These are phyloP conservation scores for Pezicula radicicola DNA, from an alignment of 2,329 filamentous ascomycete species.

Conservation along the genomic window DNA sequence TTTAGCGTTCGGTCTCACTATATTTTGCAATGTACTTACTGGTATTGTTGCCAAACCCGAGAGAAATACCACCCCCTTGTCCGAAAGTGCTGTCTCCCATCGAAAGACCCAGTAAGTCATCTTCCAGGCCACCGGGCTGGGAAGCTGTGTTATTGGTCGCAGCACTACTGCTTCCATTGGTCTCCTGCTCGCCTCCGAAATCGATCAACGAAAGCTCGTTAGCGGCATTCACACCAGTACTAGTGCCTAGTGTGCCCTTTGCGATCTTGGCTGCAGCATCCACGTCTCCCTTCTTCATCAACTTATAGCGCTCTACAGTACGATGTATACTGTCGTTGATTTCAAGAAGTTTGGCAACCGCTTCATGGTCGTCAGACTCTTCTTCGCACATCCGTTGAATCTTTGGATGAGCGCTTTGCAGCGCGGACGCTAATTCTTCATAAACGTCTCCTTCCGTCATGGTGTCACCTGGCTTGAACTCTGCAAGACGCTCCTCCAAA, in stretches of 20 bases:
- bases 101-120: slow-evolving; percentile 86
- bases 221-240: slow-evolving; percentile 61
- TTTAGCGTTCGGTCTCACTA: slow-evolving; percentile 16
- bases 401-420: slow-evolving; percentile 94
- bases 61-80: slow-evolving; percentile 75
- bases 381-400: slow-evolving; percentile 99
- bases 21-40: slow-evolving; percentile 45
- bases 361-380: slow-evolving; percentile 94
- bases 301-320: slow-evolving; percentile 91
- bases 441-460: slow-evolving; percentile 68
- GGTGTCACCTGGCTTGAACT: slow-evolving; percentile 76
- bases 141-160: slow-evolving; percentile 34
- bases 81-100: slow-evolving; percentile 64
- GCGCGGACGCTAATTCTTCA: slow-evolving; percentile 81
- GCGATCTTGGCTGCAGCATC: slow-evolving; percentile 81
- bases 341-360: slow-evolving; percentile 89
- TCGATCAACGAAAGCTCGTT: slow-evolving; percentile 92
- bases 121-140: slow-evolving; percentile 70
- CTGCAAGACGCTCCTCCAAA: slow-evolving; percentile 87
- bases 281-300: slow-evolving; percentile 92
- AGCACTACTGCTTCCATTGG: slow-evolving; percentile 50
- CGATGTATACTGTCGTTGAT: slow-evolving; percentile 99
- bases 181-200: slow-evolving; percentile 65
- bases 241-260: slow-evolving; percentile 71
- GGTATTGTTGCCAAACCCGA: slow-evolving; percentile 71